Base-by-base conservation (phyloP, 169 alveolate species). In the Cryptosporidium viatorum region DNA sequence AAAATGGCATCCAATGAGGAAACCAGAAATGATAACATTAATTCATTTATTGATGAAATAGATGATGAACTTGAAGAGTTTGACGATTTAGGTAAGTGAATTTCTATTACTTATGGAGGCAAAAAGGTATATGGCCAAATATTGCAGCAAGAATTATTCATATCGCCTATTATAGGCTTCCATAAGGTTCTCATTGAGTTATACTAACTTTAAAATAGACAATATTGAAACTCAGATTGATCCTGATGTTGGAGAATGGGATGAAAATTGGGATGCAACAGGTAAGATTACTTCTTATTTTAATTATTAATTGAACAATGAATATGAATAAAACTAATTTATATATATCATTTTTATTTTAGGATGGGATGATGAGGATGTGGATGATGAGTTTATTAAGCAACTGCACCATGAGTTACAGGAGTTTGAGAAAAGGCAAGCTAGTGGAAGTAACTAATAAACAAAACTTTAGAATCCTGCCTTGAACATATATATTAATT, bases 321-420 rank as follows among this genome's bases (percentile, higher is more conserved):
- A 26, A 52, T 8, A 4, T 35, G 55, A 16, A 10, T 0, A 18
- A 48, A n/a, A n/a, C 18, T 58, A n/a, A 51, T n/a, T 43, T 23
- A 6, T 48, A 23, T 41, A 9, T 45, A 29, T 10, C 10, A 14
- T 23, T 45, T 21, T 45, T 43, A 50, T n/a, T 80, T 29, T 26
- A 80, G 89, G 89, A 5, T 80, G 89, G 89, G 89, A 80, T 45
- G 89, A 80, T 62, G 89, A 80, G 26, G 89, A 80, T 48, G 75
- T 50, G 35, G 89, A 80, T 80, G 89, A 80, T 29, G 89, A 80
- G 41, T 80, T 80, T 48, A 80, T 65, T 39, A 80, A 80, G 43
- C 89, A 80, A 65, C 62, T 80, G 16, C 89, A 80, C 35, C 31
- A 80, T 45, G 89, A 80, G 18, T 37, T 80, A 37, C 89, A 80